A percentile compares a stretch with the other conserved stretches of the same genome.
These are phyloP conservation scores for Carex scoparia DNA, from an alignment of 176 grass and related monocot species.

Conservation along the genomic window DNA sequence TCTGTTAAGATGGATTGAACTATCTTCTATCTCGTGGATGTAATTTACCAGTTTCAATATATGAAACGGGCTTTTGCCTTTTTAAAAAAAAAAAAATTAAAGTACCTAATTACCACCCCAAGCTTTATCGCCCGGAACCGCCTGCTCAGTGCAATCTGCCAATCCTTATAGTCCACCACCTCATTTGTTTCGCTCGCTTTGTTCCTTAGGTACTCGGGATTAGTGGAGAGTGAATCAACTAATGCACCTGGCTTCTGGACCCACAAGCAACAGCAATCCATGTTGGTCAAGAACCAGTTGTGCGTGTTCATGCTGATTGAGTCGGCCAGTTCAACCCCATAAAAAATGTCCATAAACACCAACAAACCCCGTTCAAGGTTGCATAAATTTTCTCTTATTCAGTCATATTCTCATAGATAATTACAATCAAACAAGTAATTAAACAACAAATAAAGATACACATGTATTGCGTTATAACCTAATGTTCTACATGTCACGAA, in stretches of 20 bases:
- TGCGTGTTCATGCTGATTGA: conserved; percentile 88
- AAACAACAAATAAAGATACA: too few species aligned
- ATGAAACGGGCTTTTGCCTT: too few species aligned
- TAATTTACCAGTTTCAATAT: too few species aligned
- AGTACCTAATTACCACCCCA: conserved; percentile 38
- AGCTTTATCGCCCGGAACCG: conserved; percentile 65
- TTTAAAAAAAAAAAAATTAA: too few species aligned
- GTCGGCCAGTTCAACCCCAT: conserved; percentile 79
- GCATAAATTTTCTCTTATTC: too few species aligned
- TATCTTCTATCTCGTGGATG: too few species aligned
- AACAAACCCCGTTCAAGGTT: too few species aligned
- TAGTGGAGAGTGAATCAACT: conserved; percentile 40
- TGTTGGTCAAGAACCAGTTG: conserved; percentile 69
- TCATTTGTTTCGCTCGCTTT: conserved; percentile 27
- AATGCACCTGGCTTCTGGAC: conserved; percentile 12
- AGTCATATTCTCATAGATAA: too few species aligned
- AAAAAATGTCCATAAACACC: not conserved
- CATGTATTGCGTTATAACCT: too few species aligned
- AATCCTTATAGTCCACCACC: conserved; percentile 77
- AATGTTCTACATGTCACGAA: not conserved
- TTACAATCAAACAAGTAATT: too few species aligned
- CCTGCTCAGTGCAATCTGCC: conserved; percentile 48
- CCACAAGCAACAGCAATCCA: conserved; percentile 76
- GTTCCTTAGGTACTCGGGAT: conserved; percentile 57
- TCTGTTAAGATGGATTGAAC: too few species aligned